phyloP scores from a whole-genome alignment of 345 rosid species.

The Melaleuca alternifolia region DNA sequence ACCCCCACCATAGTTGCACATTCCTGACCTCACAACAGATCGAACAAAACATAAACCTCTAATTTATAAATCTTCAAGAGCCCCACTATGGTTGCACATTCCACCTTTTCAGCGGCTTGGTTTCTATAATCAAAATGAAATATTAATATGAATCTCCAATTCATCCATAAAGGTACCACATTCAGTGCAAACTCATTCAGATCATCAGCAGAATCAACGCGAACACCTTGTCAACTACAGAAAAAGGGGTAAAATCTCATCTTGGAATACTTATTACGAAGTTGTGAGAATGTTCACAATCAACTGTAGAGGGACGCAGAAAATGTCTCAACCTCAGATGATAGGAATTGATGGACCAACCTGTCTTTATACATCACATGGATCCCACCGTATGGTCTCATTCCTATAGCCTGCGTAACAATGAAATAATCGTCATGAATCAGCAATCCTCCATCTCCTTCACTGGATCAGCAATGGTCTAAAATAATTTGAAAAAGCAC shows the following conservation, averaged over 20 bases:
- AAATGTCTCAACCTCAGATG: neutral
- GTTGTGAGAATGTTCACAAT: neutral
- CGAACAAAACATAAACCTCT: constrained; percentile 9
- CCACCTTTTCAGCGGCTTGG: constrained; percentile 35
- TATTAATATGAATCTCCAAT: neutral
- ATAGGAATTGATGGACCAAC: constrained; percentile 15
- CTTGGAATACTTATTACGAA: neutral
- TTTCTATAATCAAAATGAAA: neutral
- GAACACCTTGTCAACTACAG: neutral
- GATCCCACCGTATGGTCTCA: constrained; percentile 65
- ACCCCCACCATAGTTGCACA: constrained; percentile 48
- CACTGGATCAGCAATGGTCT: neutral
- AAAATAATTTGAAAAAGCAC: neutral
- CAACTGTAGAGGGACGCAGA: neutral
- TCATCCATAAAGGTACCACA: neutral
- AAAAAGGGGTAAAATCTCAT: neutral
- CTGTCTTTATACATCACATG: constrained; percentile 59
- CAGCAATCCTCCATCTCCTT: neutral
- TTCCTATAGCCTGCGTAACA: constrained; percentile 50
- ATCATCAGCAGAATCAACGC: neutral
- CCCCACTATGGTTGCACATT: constrained; percentile 39
- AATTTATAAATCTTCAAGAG: constrained; percentile 45
- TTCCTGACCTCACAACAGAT: constrained; percentile 51
- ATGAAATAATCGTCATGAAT: neutral
- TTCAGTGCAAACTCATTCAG: neutral